Percentiles rank a stretch among this genome's conserved stretches.
Conservation (phyloP, 2,329 filamentous ascomycete genomes). For the Septoria petroselini region DNA sequence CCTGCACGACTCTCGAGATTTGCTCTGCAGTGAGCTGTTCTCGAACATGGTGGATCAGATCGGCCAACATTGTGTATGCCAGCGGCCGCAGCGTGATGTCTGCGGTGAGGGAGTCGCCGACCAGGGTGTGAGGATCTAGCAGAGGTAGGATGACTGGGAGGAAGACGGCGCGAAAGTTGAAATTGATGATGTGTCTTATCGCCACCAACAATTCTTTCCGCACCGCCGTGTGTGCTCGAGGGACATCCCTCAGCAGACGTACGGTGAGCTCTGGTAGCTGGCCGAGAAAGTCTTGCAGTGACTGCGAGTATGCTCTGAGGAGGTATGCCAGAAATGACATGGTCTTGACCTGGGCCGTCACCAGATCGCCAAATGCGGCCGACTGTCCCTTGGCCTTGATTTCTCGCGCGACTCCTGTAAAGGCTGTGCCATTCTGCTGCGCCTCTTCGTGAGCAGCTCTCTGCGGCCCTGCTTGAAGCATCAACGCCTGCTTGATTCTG, state of each 20-base stretch:
- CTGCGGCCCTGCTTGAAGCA: slow-evolving; percentile 88
- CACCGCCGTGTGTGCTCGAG: slow-evolving; percentile 86
- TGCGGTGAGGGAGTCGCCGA: slow-evolving; percentile 92
- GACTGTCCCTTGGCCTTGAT: slow-evolving; percentile 71
- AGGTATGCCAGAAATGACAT: slow-evolving; percentile 98
- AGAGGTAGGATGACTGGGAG: slow-evolving; percentile 91
- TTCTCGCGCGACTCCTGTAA: slow-evolving; percentile 86
- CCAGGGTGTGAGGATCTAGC: slow-evolving; percentile 86
- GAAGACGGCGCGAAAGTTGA: slow-evolving; percentile 96
- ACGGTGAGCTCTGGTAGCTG: slow-evolving; percentile 87
- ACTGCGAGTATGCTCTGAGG: slow-evolving; percentile 79
- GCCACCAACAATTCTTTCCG: slow-evolving; percentile 94
- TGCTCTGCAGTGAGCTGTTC: slow-evolving; percentile 85
- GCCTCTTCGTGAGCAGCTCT: slow-evolving; percentile 88
- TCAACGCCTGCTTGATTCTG: slow-evolving; percentile 83
- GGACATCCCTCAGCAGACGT: slow-evolving; percentile 86
- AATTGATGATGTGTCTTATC: slow-evolving; percentile 97
- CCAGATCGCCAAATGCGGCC: slow-evolving; percentile 92
- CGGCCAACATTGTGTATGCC: slow-evolving; percentile 96
- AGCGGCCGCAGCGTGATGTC: slow-evolving; percentile 95
- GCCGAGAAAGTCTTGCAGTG: slow-evolving; percentile 82
- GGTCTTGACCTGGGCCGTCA: slow-evolving; percentile 96
- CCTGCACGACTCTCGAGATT: slow-evolving; percentile 91
- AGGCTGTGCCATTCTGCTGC: slow-evolving; percentile 71
- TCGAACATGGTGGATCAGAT: slow-evolving; percentile 94